These are phyloP conservation scores for Diatrype stigma DNA, from an alignment of 2,329 filamentous ascomycete species.

Conservation along the genomic window DNA sequence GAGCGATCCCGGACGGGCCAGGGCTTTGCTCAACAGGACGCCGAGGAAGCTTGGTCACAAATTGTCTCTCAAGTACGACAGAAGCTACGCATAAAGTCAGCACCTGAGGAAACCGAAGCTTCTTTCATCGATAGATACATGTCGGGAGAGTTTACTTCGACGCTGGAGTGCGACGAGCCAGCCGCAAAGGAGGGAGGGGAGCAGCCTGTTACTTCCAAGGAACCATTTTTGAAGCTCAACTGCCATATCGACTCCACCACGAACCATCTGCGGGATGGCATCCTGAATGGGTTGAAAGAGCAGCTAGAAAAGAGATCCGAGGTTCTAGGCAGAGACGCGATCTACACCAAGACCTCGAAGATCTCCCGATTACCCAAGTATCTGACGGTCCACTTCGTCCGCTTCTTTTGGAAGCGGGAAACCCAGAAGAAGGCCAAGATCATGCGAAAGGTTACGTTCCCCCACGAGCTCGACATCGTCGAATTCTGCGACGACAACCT, in stretches of 20 bases:
- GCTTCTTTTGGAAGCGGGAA: slow-evolving; percentile 96
- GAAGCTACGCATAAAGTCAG: slow-evolving; percentile 65
- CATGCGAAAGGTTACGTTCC: slow-evolving; percentile 97
- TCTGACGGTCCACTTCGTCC: slow-evolving; percentile 92
- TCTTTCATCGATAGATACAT: slow-evolving; percentile 92
- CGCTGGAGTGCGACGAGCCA: slow-evolving; percentile 79
- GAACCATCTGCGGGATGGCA: slow-evolving; percentile 88
- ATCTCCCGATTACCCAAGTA: slow-evolving; percentile 92
- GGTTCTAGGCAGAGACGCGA: slow-evolving; percentile 69
- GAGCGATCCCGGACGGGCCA: slow-evolving; percentile 78
- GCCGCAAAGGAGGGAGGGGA: slow-evolving; percentile 72
- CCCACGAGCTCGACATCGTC: slow-evolving; percentile 83
- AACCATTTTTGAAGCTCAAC: slow-evolving; percentile 86
- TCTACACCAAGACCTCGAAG: slow-evolving; percentile 86
- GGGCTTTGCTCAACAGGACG: slow-evolving; percentile 95
- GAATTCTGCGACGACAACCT: slow-evolving; percentile 95
- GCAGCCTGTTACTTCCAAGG: slow-evolving; percentile 60
- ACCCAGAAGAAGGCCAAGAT: slow-evolving; percentile 99
- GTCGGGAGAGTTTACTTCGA: slow-evolving; percentile 73
- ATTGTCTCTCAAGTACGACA: slow-evolving; percentile 79
- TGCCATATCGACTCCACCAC: slow-evolving; percentile 87
- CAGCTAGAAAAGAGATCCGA: slow-evolving; percentile 87
- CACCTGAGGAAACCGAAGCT: slow-evolving; percentile 42
- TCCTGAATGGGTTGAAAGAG: slow-evolving; percentile 76
- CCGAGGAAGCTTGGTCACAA: slow-evolving; percentile 97